Base-by-base conservation (phyloP, 106 monocot species). In the Hemerocallis citrina region DNA sequence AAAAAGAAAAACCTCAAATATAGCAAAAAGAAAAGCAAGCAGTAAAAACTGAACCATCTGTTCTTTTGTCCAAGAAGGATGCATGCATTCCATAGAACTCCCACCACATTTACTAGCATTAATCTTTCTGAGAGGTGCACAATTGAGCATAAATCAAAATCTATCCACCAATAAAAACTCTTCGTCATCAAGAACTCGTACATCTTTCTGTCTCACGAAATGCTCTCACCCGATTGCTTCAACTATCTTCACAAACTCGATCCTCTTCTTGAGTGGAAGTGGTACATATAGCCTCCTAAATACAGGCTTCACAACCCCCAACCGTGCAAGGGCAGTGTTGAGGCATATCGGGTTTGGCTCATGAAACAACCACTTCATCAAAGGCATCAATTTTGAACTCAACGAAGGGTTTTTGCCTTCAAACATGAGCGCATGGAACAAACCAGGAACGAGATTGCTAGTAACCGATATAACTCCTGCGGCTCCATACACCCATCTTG, bases 271-370 rank as follows among this genome's bases (percentile, higher is more conserved):
- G 15, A 65, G 29, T 7, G 82, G 75, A 52, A 90, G 83, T 42
- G 95, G 89, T 52, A 68, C 57, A 68, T 95, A 90, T 0, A 90
- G 95, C 76, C 83, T 46, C 40, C 86, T 67, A 49, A 89, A 95
- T 25, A 95, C 70, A 5, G 83, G 83, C 33, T 76, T 77, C 10
- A 76, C 52, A 33, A 89, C 77, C 6, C 93, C 85, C n/a, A 89
- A 63, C 75, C 89, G 93, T 28, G 88, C 76, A 59, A 93, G 64
- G 17, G 89, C 89, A 31, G 93, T 89, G 40, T 89, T 89, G 5
- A 93, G 50, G 2, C 81, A 74, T 15, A 80, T 82, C 14, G 93
- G 89, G 60, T 93, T 93, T 2, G 85, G 88, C 37, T 93, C 86
- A 21, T 50, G 22, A 23, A 81, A 86, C 65, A 95, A 40, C 95